Evolutionary conservation across 257 asterid genomes (phyloP).

Genomic region (Agastache rugosa): DNA sequence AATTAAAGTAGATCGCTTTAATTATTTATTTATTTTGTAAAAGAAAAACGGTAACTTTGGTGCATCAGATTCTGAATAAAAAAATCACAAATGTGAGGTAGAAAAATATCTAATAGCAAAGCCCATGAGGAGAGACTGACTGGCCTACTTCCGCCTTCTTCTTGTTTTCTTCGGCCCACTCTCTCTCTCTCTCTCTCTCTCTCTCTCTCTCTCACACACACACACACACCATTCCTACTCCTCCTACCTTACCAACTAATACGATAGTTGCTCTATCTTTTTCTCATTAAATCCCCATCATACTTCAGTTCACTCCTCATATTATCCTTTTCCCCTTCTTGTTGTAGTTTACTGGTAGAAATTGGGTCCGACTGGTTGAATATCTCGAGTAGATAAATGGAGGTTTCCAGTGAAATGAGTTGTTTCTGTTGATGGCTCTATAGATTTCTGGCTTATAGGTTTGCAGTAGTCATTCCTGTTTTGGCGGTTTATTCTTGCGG

Average conservation of each 20-base stretch:
- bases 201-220: constrained; percentile 20
- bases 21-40: too few relatives aligned
- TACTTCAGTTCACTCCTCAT: constrained; percentile 1
- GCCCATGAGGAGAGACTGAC: not conserved
- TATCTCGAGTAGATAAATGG: constrained; percentile 10
- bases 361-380: constrained; percentile 14
- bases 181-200: not conserved
- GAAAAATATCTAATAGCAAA: not conserved
- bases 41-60: too few relatives aligned
- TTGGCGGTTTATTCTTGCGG: constrained; percentile 15
- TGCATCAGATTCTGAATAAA: too few relatives aligned
- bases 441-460: too few relatives aligned
- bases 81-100: not conserved
- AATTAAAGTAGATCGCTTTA: too few relatives aligned
- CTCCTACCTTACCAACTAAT: constrained; percentile 31
- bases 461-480: not conserved
- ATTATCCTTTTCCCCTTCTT: constrained; percentile 10
- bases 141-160: constrained; percentile 25
- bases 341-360: constrained; percentile 35
- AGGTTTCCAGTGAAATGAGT: constrained; percentile 19
- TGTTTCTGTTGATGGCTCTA: constrained; percentile 28
- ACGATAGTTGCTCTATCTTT: constrained; percentile 9
- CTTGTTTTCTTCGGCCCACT: not conserved
- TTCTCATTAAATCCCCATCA: constrained; percentile 18
- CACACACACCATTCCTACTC: not conserved